These are phyloP conservation scores for Aurantiochytrium sp. DNA, from an alignment of 108 stramenopile species.

Conservation along the genomic window DNA sequence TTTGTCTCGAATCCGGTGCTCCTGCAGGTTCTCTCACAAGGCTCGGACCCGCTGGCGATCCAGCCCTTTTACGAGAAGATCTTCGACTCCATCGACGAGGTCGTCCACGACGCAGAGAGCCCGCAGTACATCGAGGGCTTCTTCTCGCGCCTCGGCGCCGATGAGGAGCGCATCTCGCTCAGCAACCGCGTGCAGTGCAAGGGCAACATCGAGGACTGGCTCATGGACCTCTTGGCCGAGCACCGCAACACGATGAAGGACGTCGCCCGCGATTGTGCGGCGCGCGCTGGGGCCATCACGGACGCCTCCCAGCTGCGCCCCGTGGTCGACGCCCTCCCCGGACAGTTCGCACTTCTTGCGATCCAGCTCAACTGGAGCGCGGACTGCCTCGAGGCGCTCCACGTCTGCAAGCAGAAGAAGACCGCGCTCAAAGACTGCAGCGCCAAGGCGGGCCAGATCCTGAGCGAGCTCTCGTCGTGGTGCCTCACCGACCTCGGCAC, in stretches of 20 bases:
- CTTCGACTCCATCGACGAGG: constrained; percentile 64
- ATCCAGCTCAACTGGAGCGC: constrained; percentile 79
- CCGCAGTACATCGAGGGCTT: constrained; percentile 72
- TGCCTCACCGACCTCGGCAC: constrained; percentile 78
- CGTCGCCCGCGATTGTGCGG: constrained; percentile 61
- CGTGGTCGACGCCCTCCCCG: constrained; percentile 72
- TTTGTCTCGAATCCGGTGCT: constrained; percentile 82
- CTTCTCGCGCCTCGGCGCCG: constrained; percentile 66
- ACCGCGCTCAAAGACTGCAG: constrained; percentile 72
- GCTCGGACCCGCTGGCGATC: constrained; percentile 82
- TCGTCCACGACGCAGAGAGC: constrained; percentile 80
- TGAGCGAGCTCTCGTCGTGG: constrained; percentile 74
- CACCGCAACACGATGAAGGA: constrained; percentile 78
- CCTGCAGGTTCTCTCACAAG: constrained; percentile 78
- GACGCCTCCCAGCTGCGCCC: constrained; percentile 56
- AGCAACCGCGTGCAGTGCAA: constrained; percentile 66
- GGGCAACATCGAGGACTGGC: constrained; percentile 88
- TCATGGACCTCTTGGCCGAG: constrained; percentile 67
- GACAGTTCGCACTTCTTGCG: constrained; percentile 81
- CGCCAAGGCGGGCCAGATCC: constrained; percentile 68
- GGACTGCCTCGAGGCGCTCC: constrained; percentile 74
- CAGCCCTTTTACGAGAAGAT: constrained; percentile 84
- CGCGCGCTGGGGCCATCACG: constrained; percentile 57
- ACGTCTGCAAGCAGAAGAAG: constrained; percentile 71
- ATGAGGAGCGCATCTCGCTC: constrained; percentile 71